phyloP scores from a whole-genome alignment of 2,329 filamentous ascomycete species.

The Teratosphaeria zuluensis region DNA sequence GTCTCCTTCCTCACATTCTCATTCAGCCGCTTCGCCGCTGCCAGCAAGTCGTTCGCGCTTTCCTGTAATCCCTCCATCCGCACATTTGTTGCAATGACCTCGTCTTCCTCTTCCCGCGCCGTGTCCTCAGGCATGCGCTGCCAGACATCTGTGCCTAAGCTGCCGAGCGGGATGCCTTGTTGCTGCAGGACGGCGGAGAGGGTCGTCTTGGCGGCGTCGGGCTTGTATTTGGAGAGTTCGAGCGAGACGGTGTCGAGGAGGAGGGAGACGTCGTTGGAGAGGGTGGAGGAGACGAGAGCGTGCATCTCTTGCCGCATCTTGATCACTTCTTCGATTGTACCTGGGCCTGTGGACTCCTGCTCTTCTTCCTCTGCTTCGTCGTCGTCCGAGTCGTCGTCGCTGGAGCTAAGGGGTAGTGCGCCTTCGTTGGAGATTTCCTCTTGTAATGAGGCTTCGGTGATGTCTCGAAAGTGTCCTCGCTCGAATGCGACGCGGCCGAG shows the following conservation, averaged over 20 bases:
- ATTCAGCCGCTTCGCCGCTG: constrained; percentile 62
- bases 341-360: constrained; percentile 13
- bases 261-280: constrained; percentile 53
- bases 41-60: constrained; percentile 62
- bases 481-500: constrained; percentile 71
- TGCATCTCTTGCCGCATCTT: constrained; percentile 33
- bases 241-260: constrained; percentile 77
- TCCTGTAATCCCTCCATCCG: constrained; percentile 67
- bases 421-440: constrained; percentile 53
- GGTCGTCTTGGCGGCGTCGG: constrained; percentile 53
- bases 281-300: constrained; percentile 23
- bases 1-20: constrained; percentile 71
- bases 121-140: constrained; percentile 50
- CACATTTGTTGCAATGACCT: constrained; percentile 56
- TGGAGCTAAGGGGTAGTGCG: constrained; percentile 30
- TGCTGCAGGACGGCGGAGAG: constrained; percentile 63
- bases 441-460: constrained; percentile 64
- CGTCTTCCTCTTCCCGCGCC: constrained; percentile 26
- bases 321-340: constrained; percentile 29
- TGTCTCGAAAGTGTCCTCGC: constrained; percentile 69
- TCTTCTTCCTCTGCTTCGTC: constrained; percentile 14
- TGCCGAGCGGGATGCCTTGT: constrained; percentile 57
- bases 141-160: constrained; percentile 57
- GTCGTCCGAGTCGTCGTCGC: constrained; percentile 30
- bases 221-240: constrained; percentile 61